A percentile compares a stretch with the other conserved stretches of the same genome.
Conservation (phyloP, 345 rosid genomes). For the Citrus australasica region DNA sequence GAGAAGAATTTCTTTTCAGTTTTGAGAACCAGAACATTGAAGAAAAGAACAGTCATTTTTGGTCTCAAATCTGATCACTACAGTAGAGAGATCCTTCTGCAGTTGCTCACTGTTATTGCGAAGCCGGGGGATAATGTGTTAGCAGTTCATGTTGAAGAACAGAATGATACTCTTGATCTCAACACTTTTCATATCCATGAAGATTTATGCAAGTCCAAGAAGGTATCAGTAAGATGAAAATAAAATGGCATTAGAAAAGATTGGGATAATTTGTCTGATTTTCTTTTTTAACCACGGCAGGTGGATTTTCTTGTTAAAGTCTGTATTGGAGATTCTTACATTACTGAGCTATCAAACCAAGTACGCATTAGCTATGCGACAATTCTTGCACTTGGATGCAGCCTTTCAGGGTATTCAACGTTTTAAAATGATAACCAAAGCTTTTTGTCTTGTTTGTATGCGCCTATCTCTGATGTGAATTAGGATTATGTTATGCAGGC, state of each 20-base stretch:
- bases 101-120: conserved; percentile 13
- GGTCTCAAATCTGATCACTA: conserved; percentile 33
- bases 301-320: conserved; percentile 38
- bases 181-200: conserved; percentile 38
- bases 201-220: conserved; percentile 34
- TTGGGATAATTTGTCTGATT: neutral
- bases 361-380: conserved; percentile 34
- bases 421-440: neutral
- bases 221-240: conserved; percentile 11
- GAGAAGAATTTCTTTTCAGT: conserved; percentile 8
- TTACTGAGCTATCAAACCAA: conserved; percentile 30
- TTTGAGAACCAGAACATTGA: conserved; percentile 10
- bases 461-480: neutral
- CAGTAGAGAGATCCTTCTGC: conserved; percentile 30
- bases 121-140: conserved; percentile 28
- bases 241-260: neutral
- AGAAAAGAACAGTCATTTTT: conserved; percentile 29
- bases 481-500: conserved; percentile 19
- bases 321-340: conserved; percentile 27
- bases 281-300: conserved; percentile 12
- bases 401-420: conserved; percentile 22
- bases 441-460: neutral
- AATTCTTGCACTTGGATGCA: conserved; percentile 40
- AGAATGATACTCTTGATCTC: conserved; percentile 28
- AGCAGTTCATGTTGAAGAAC: conserved; percentile 35